Percentiles rank a stretch among this genome's conserved stretches.
Conservation (phyloP, 441 rosid genomes). For the Eruca vesicaria region DNA sequence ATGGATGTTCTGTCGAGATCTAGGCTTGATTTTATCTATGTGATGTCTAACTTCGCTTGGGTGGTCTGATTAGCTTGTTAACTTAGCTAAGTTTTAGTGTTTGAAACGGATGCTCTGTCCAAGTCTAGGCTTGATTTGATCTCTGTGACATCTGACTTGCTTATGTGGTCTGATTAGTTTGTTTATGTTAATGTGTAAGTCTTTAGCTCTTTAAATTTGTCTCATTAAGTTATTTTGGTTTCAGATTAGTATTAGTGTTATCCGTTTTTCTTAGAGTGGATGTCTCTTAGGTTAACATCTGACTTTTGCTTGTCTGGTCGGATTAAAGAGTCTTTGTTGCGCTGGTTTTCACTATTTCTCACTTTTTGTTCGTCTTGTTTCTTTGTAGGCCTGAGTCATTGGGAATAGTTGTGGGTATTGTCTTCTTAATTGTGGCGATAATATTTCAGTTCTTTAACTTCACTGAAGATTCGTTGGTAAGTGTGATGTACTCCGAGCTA, state of each 20-base stretch:
- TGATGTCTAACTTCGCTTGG: too few relatives aligned
- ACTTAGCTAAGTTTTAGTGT: too few relatives aligned
- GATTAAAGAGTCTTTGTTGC: neutral
- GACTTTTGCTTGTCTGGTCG: neutral
- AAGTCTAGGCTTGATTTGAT: too few relatives aligned
- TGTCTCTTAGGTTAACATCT: neutral
- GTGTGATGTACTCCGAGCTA: neutral
- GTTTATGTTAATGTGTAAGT: too few relatives aligned
- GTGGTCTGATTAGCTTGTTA: too few relatives aligned
- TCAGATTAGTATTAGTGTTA: too few relatives aligned
- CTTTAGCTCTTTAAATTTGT: too few relatives aligned
- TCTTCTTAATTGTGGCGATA: conserved; percentile 78
- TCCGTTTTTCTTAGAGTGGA: neutral
- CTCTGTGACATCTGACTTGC: too few relatives aligned
- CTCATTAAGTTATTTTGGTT: too few relatives aligned
- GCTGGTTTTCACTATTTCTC: neutral
- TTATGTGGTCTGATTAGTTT: too few relatives aligned
- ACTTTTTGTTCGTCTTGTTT: neutral
- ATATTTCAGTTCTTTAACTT: conserved; percentile 87
- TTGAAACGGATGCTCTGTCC: too few relatives aligned
- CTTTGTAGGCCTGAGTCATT: conserved; percentile 88
- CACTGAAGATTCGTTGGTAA: conserved; percentile 82
- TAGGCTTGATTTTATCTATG: too few relatives aligned
- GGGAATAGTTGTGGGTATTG: conserved; percentile 88
- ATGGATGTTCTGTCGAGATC: neutral